Conservation (phyloP, 176 grass and related monocot genomes). For the Triticum monococcum region DNA sequence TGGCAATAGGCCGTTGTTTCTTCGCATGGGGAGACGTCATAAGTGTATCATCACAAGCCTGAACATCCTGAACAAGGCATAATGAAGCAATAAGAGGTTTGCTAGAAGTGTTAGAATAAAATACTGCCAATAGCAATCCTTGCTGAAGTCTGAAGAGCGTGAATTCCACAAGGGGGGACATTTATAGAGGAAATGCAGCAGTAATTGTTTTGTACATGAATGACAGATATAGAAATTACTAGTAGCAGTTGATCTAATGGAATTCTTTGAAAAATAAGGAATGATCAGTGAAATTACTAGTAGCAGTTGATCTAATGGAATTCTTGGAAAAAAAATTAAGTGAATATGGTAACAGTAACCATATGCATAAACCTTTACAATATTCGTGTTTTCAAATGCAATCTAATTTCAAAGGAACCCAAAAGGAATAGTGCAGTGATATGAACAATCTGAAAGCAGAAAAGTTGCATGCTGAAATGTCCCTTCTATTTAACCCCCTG, state of each 20-base stretch:
- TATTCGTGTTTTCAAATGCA: background rate
- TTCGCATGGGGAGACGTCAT: background rate
- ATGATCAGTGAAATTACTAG: background rate
- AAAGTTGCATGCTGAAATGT: background rate
- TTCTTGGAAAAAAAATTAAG: background rate
- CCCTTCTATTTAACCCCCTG: background rate
- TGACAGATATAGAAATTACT: background rate
- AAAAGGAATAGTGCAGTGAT: background rate
- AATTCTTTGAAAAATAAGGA: background rate
- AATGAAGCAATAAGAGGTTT: background rate
- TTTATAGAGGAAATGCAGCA: conserved; percentile 9
- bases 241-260: background rate
- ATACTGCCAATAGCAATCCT: background rate
- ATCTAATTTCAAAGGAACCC: background rate
- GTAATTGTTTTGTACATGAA: background rate
- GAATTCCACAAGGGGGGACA: background rate
- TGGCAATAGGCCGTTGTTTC: background rate
- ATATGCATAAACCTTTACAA: background rate
- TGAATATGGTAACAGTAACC: background rate
- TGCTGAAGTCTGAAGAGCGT: background rate
- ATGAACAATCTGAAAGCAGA: background rate
- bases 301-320: background rate
- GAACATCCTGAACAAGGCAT: conserved; percentile 17
- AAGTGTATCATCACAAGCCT: conserved; percentile 8
- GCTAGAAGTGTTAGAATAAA: background rate